phyloP scores from a whole-genome alignment of 768 basidiomycete species.

The Mycena capillaripes region DNA sequence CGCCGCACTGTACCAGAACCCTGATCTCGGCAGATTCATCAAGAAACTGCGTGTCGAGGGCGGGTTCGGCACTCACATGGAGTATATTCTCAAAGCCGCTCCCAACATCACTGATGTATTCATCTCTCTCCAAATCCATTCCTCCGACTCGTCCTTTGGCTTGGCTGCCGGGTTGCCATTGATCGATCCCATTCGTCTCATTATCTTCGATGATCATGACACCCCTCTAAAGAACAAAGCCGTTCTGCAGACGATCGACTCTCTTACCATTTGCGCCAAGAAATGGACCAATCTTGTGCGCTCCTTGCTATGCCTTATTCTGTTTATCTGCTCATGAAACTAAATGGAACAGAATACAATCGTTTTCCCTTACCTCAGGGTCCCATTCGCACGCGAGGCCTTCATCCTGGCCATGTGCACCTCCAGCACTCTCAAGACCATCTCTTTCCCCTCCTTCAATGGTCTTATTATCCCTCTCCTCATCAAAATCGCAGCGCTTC shows the following conservation, averaged over 20 bases:
- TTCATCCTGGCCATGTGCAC: slow-evolving; percentile 1
- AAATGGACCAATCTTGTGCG: slow-evolving; percentile 19
- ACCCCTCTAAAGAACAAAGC: not conserved
- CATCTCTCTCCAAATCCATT: no score
- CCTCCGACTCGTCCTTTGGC: no score
- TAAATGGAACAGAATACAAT: not conserved
- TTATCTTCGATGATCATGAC: not conserved
- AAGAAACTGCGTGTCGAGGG: no score
- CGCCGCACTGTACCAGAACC: not conserved
- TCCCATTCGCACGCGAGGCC: not conserved
- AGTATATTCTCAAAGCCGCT: no score
- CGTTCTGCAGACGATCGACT: not conserved
- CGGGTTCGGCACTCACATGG: no score
- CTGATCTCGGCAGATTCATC: slow-evolving; percentile 11
- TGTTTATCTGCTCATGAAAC: not conserved
- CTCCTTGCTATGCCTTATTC: not conserved
- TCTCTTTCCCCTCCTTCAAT: not conserved
- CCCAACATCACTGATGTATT: no score
- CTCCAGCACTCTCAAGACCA: not conserved
- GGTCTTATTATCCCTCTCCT: not conserved
- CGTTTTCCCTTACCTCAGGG: not conserved
- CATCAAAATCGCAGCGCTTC: not conserved
- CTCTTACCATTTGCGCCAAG: not conserved
- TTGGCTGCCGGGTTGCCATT: no score
- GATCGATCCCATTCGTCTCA: no score